Base-by-base conservation (phyloP, 2,329 filamentous ascomycete species). In the Beauveria sp. region DNA sequence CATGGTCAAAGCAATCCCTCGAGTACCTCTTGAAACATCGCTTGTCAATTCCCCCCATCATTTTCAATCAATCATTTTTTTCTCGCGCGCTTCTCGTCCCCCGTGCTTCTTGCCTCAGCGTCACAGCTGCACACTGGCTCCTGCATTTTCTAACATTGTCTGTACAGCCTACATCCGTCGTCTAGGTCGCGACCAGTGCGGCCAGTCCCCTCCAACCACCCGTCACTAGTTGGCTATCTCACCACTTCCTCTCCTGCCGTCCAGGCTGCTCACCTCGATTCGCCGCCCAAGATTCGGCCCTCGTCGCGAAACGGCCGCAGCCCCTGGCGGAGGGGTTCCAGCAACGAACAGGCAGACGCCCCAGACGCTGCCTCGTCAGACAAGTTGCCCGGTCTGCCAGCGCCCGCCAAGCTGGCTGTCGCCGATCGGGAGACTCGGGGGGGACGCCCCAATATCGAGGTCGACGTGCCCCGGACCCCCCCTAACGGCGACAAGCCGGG, bases 191-290 rank as follows among this genome's bases (percentile, higher is more conserved):
- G 50, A 52, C 62, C 59, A 18, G 60, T 62, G 60, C 74, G 75
- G 66, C 82, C 82, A 64, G 77, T 79, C 59, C 59, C 59, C 59
- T 83, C 82, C 49, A 77, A 81, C 30, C 84, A 85, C 71, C 82
- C 85, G 58, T 88, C 88, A 40, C 86, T 89, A 67, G 80, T 83
- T 68, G 86, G 85, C 64, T 85, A 88, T 71, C 77, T 88, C 63
- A 89, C 87, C 54, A 84, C 85, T 40, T 88, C 87, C 34, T 89
- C 87, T 24, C 85, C 88, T 38, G 74, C 88, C 62, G 81, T 89
- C 56, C 85, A 87, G 68, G 81, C 83, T 54, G 78, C 77, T 26
- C 81, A 81, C 65, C 69, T 81, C 40, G 67, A 70, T 46, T 63
- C 69, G 24, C 65, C 66, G 45, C 63, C 40, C 64, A 66, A 61